phyloP scores from a whole-genome alignment of 2,329 filamentous ascomycete species.

The Phoma sp. region DNA sequence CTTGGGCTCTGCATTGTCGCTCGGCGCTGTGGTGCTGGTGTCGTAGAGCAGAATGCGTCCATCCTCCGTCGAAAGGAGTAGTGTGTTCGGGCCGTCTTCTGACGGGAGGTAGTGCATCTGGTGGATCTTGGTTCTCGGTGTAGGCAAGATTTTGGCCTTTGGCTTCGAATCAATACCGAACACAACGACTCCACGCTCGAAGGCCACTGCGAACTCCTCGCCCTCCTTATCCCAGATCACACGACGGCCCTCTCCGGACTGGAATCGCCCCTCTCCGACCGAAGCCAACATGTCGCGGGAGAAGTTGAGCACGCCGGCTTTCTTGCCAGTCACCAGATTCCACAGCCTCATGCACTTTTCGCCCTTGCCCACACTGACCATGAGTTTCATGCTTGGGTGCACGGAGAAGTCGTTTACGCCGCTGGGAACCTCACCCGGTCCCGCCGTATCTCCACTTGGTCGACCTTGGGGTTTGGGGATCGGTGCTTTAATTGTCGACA shows the following conservation, averaged over 20 bases:
- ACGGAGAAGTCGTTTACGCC: slow-evolving; percentile 95
- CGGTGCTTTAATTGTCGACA: slow-evolving; percentile 89
- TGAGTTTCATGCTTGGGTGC: slow-evolving; percentile 94
- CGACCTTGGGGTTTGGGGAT: slow-evolving; percentile 80
- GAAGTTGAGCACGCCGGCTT: slow-evolving; percentile 91
- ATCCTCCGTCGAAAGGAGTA: slow-evolving; percentile 88
- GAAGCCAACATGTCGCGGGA: slow-evolving; percentile 73
- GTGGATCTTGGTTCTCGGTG: slow-evolving; percentile 80
- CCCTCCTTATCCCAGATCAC: slow-evolving; percentile 80
- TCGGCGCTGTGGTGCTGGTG: slow-evolving; percentile 62
- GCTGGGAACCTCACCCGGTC: slow-evolving; percentile 78
- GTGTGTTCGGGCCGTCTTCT: slow-evolving; percentile 61
- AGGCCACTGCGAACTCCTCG: slow-evolving; percentile 87
- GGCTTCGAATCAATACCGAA: slow-evolving; percentile 90
- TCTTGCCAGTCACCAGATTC: slow-evolving; percentile 96
- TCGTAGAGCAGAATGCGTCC: slow-evolving; percentile 86
- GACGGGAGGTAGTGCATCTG: slow-evolving; percentile 74
- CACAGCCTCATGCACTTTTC: slow-evolving; percentile 92
- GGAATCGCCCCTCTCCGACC: slow-evolving; percentile 77
- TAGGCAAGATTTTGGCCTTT: slow-evolving; percentile 74
- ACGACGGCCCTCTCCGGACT: slow-evolving; percentile 80
- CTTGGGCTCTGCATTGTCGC: slow-evolving; percentile 33
- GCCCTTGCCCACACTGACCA: slow-evolving; percentile 89
- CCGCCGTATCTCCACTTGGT: slow-evolving; percentile 89
- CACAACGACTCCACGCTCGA: slow-evolving; percentile 83